These are phyloP conservation scores for Mortierella sp. DNA, from an alignment of 371 early-diverging fungal species.

Conservation along the genomic window DNA sequence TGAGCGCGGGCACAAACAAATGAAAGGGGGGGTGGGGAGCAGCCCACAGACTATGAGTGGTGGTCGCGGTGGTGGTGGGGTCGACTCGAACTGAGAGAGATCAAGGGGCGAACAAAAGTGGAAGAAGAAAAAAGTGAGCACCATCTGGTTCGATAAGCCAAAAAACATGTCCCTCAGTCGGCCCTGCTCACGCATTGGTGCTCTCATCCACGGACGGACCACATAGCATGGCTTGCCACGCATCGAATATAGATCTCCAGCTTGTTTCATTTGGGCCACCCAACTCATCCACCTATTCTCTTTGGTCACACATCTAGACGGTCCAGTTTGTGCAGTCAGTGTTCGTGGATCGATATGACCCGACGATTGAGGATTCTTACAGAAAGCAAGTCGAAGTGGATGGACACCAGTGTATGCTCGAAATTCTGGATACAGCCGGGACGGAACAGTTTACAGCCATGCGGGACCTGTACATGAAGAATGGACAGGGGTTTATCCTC, in stretches of 20 bases:
- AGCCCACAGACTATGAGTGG: not conserved
- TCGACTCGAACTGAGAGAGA: conserved; percentile 2
- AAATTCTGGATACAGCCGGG: conserved; percentile 90
- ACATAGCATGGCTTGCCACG: not conserved
- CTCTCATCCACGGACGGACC: not conserved
- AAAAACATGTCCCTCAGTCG: not conserved
- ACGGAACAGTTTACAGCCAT: conserved; percentile 93
- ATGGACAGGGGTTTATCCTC: conserved; percentile 89
- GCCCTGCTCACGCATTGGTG: no score
- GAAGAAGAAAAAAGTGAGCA: conserved; percentile 16
- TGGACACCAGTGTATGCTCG: conserved; percentile 87
- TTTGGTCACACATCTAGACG: conserved; percentile 65
- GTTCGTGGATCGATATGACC: conserved; percentile 92
- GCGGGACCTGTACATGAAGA: conserved; percentile 93
- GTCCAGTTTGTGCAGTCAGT: conserved; percentile 93
- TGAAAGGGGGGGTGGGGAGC: conserved; percentile 3
- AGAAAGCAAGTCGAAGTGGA: conserved; percentile 90
- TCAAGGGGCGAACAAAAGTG: conserved; percentile 12
- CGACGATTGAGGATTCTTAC: conserved; percentile 93
- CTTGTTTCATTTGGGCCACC: no score
- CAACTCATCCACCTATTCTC: not conserved
- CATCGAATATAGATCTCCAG: not conserved
- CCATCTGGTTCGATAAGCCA: not conserved
- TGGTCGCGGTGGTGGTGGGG: not conserved
- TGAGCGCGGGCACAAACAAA: conserved; percentile 21